Evolutionary conservation across 2,329 filamentous ascomycete genomes (phyloP).

Genomic region (Chrysoporthe deuterocubensis): DNA sequence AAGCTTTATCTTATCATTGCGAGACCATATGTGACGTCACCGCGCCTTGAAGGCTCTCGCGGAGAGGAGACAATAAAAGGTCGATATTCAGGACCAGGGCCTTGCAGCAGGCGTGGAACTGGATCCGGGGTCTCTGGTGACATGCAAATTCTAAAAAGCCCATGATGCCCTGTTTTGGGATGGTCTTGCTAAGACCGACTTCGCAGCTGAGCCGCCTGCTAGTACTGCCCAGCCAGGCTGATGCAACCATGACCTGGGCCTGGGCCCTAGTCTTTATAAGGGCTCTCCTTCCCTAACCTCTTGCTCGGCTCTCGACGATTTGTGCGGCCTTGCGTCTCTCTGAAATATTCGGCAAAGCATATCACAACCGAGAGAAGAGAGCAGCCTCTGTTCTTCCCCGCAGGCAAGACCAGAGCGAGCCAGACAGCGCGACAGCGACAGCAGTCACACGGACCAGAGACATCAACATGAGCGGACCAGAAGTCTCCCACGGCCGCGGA

Average conservation of each 20-base stretch:
- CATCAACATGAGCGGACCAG: conserved; percentile 42
- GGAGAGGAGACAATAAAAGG: not conserved
- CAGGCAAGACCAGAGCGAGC: not conserved
- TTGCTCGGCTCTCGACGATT: not conserved
- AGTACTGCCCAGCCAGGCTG: not conserved
- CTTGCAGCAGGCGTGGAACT: not conserved
- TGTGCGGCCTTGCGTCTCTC: not conserved
- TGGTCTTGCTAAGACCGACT: not conserved
- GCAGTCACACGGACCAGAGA: not conserved
- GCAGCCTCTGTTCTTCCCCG: no score
- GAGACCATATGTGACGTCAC: not conserved
- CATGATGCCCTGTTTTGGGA: not conserved
- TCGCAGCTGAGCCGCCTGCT: conserved; percentile 4
- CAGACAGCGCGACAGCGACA: not conserved
- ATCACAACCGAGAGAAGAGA: not conserved
- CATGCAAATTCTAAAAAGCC: no score
- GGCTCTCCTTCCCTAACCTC: not conserved
- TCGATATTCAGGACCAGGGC: not conserved
- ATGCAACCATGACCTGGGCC: not conserved
- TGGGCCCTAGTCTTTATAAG: not conserved
- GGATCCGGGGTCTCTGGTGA: not conserved
- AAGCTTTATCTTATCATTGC: not conserved
- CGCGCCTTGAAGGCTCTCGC: not conserved
- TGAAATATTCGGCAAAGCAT: not conserved
- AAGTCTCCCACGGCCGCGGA: conserved; percentile 65